Evolutionary conservation across 164 flowering plant species (phyloP).

Genomic region (Magnolia changhungtana): DNA sequence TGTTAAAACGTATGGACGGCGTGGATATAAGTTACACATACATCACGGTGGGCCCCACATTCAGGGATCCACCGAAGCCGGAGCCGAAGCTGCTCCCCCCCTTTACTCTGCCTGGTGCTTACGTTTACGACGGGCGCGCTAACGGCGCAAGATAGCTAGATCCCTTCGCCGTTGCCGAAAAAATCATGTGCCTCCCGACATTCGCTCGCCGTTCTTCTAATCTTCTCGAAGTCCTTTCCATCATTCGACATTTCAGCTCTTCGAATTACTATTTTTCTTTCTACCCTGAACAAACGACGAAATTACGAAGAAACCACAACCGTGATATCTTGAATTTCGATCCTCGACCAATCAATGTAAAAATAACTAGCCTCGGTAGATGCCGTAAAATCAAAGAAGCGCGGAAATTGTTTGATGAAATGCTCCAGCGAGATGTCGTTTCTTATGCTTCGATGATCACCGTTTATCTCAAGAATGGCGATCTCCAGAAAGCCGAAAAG

Average conservation of each 20-base stretch:
- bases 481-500: constrained; percentile 36
- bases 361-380: constrained; percentile 31
- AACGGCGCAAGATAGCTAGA: too few species aligned
- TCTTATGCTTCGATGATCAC: constrained; percentile 48
- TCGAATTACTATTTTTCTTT: neutral
- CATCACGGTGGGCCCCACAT: too few species aligned
- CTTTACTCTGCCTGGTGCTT: too few species aligned
- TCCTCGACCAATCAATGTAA: constrained; percentile 6
- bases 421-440: constrained; percentile 46
- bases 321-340: neutral
- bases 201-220: neutral
- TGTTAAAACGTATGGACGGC: too few species aligned
- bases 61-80: too few species aligned
- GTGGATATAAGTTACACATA: too few species aligned
- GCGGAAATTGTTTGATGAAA: constrained; percentile 38
- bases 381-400: constrained; percentile 34
- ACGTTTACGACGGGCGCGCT: too few species aligned
- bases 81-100: too few species aligned
- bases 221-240: neutral
- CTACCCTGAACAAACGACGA: neutral
- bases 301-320: neutral
- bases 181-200: neutral
- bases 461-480: constrained; percentile 36
- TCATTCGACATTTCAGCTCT: neutral
- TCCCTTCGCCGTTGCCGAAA: too few species aligned